Evolutionary conservation across 805 yeast species (phyloP), one percentile per base, ranked within the genome.

Genomic region (Spathaspora arborariae): DNA sequence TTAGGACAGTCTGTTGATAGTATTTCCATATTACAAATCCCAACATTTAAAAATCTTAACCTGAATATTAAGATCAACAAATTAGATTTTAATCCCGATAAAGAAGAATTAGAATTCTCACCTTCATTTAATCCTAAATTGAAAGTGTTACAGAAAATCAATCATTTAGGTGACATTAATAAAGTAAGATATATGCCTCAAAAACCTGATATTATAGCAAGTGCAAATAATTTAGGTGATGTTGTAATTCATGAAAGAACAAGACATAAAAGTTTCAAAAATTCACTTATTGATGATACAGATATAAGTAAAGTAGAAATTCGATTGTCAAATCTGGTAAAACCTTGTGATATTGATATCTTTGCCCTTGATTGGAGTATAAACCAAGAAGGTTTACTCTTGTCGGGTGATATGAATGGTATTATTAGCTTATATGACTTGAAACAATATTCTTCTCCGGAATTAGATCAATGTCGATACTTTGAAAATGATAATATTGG

Each of bases 141-240:
- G n/a, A 57, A 60, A 35, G 60, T 56, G 5, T 51, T 73, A 4
- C 95, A 87, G 63, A 75, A 76, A 39, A 81, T 87, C n/a, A 72
- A 78, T 27, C 89, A 82, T 53, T 62, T 68, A 1, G 90, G 88
- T 2, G 94, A 85, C 52, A 83, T 90, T 46, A 88, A 88, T 59
- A 77, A 79, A 50, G 82, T 86, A 0, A 72, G 84, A 33, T 80
- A 78, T 56, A 79, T 87, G 82, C 96, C 96, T 0, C 92, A 85
- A 54, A 91, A 91, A 56, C 94, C 94, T 1, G 94, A 90, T 57
- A 58, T 91, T 4, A 73, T 91, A 4, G 88, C 91, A 1, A 78
- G 89, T 16, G 79, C 82, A 8, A 80, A 86, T 38, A 80, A 84
- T 37, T 61, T 67, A 26, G 97, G 97, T 1, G 69, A 76, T 11